phyloP scores from a whole-genome alignment of 2,329 filamentous ascomycete species.

The Pseudonectria buxi region DNA sequence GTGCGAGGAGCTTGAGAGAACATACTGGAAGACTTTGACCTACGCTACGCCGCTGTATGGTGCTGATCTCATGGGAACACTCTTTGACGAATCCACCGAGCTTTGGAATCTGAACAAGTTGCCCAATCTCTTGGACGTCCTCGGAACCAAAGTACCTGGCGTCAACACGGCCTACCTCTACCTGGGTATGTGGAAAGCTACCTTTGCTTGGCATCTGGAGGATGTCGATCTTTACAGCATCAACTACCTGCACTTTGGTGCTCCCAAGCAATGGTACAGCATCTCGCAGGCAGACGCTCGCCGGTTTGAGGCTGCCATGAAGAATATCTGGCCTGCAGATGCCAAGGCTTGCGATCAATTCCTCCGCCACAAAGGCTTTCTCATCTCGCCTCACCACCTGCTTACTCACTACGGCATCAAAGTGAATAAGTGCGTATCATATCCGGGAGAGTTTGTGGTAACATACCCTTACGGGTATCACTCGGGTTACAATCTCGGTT shows the following conservation, averaged over 20 bases:
- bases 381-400: conserved; percentile 86
- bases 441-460: conserved; percentile 96
- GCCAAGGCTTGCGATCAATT: conserved; percentile 96
- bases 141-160: conserved; percentile 91
- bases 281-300: conserved; percentile 93
- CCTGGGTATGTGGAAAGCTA: conserved; percentile 99
- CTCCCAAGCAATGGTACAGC: conserved; percentile 99
- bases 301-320: conserved; percentile 92
- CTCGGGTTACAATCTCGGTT: conserved; percentile 94
- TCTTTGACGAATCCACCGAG: conserved; percentile 81
- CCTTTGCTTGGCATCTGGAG: conserved; percentile 97
- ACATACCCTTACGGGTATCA: conserved; percentile 98
- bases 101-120: conserved; percentile 94
- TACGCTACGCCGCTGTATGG: conserved; percentile 94
- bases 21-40: conserved; percentile 95
- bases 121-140: conserved; percentile 84
- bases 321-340: conserved; percentile 87
- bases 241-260: conserved; percentile 98
- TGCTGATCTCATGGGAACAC: conserved; percentile 89
- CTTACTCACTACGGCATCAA: conserved; percentile 88
- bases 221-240: conserved; percentile 99
- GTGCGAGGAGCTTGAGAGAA: conserved; percentile 88
- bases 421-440: conserved; percentile 91
- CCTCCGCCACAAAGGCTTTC: conserved; percentile 91
- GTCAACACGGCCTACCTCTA: conserved; percentile 98